Conservation (phyloP, 73 alveolate genomes). For the Diophrys sp. region DNA sequence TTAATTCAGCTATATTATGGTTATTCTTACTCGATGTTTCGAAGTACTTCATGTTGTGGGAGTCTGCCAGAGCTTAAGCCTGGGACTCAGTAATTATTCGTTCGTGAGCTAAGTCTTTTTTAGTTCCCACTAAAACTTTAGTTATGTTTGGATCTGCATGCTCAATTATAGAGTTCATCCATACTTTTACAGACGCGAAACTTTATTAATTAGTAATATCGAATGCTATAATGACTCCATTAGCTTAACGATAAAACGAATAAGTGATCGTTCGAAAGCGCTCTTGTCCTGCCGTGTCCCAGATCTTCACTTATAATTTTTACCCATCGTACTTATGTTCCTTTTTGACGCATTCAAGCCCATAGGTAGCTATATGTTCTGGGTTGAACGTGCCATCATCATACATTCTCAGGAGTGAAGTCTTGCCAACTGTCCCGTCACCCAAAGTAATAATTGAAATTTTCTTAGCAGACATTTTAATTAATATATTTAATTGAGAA, state of each 20-base stretch:
- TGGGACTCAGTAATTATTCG: constrained; percentile 66
- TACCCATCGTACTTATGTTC: constrained; percentile 14
- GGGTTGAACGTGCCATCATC: constrained; percentile 66
- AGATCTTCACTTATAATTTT: constrained; percentile 40
- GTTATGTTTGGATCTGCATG: constrained; percentile 73
- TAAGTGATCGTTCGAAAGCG: constrained; percentile 62
- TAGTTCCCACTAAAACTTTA: constrained; percentile 80
- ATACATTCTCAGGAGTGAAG: constrained; percentile 76
- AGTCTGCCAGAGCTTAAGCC: constrained; percentile 73
- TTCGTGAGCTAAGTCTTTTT: constrained; percentile 72
- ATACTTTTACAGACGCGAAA: constrained; percentile 50
- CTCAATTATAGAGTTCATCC: constrained; percentile 60
- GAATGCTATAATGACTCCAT: constrained; percentile 65
- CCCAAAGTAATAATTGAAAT: constrained; percentile 61
- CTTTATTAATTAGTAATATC: constrained; percentile 60
- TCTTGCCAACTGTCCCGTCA: constrained; percentile 90
- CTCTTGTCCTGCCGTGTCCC: constrained; percentile 78
- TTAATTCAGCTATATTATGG: constrained; percentile 12
- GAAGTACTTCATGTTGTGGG: constrained; percentile 62
- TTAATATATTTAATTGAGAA: too few species aligned
- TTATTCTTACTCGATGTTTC: constrained; percentile 78
- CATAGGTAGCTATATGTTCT: constrained; percentile 81
- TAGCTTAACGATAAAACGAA: constrained; percentile 58
- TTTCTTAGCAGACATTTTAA: constrained; percentile 1
- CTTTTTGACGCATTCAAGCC: constrained; percentile 2